Percentiles rank a stretch among this genome's conserved stretches.
phyloP scores from a whole-genome alignment of 257 asterid genomes.

The Forsythia viridissima region DNA sequence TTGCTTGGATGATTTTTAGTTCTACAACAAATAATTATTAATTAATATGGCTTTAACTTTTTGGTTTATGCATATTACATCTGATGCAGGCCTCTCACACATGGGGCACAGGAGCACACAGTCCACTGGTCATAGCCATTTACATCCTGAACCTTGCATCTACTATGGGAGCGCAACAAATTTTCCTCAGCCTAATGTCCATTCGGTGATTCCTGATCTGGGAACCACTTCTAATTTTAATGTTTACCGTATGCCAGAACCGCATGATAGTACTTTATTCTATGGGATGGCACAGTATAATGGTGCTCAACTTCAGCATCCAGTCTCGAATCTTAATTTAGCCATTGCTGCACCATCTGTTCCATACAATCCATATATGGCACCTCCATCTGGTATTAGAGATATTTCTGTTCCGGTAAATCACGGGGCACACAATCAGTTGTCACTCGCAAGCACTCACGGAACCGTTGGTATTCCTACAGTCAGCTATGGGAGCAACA shows the following conservation, averaged over 20 bases:
- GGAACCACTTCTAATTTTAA: slow-evolving; percentile 28
- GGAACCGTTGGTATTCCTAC: slow-evolving; percentile 31
- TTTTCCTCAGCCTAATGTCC: slow-evolving; percentile 36
- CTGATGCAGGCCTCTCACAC: slow-evolving; percentile 33
- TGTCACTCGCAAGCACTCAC: slow-evolving; percentile 36
- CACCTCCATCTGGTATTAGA: slow-evolving; percentile 49
- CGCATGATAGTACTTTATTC: slow-evolving; percentile 33
- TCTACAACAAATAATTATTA: not conserved
- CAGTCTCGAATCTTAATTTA: slow-evolving; percentile 26
- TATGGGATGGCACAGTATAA: slow-evolving; percentile 34
- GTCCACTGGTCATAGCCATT: slow-evolving; percentile 23
- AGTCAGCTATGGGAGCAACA: slow-evolving; percentile 40
- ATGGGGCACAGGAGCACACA: slow-evolving; percentile 41
- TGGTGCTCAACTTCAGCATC: slow-evolving; percentile 30
- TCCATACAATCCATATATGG: slow-evolving; percentile 48
- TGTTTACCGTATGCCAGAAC: slow-evolving; percentile 30
- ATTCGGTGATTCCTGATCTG: slow-evolving; percentile 24
- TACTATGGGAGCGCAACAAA: slow-evolving; percentile 32
- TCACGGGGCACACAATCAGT: slow-evolving; percentile 48
- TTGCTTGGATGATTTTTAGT: not conserved
- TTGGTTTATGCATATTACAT: not conserved
- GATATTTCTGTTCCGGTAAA: slow-evolving; percentile 54
- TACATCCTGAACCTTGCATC: slow-evolving; percentile 31
- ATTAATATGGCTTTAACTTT: not conserved
- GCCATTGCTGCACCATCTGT: slow-evolving; percentile 29